Percentiles rank a stretch among this genome's conserved stretches.
Evolutionary conservation across 257 asterid genomes (phyloP).

Genomic region (Fraxinus cuspidata): DNA sequence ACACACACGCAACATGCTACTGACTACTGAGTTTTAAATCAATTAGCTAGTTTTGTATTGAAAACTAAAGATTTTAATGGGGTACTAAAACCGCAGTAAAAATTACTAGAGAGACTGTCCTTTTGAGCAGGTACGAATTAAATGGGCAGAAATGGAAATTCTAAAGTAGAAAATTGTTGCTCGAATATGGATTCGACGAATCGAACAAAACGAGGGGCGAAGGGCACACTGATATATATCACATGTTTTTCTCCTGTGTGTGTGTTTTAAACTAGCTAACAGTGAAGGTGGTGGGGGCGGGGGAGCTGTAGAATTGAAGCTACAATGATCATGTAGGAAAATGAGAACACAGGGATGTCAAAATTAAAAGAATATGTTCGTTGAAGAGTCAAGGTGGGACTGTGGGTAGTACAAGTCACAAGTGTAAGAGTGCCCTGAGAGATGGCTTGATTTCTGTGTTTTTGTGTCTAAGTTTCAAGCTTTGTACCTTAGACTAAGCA

Average conservation of each 20-base stretch:
- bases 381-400: too few relatives aligned
- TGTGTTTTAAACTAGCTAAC: neutral
- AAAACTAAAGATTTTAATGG: neutral
- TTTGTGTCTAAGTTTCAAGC: too few relatives aligned
- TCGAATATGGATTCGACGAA: neutral
- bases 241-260: too few relatives aligned
- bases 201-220: neutral
- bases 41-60: neutral
- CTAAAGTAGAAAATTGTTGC: neutral
- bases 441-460: neutral
- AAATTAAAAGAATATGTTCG: too few relatives aligned
- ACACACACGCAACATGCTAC: neutral
- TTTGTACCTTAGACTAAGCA: neutral
- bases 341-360: too few relatives aligned
- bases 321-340: neutral
- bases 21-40: neutral
- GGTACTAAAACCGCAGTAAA: neutral
- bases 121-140: neutral
- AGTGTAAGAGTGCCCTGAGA: too few relatives aligned
- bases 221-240: neutral
- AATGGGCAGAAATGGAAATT: neutral
- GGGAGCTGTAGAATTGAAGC: neutral
- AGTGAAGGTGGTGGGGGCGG: neutral
- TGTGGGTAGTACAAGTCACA: too few relatives aligned
- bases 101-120: neutral